Evolutionary conservation across 2,329 filamentous ascomycete genomes (phyloP).

Genomic region (Xylaria sp.): DNA sequence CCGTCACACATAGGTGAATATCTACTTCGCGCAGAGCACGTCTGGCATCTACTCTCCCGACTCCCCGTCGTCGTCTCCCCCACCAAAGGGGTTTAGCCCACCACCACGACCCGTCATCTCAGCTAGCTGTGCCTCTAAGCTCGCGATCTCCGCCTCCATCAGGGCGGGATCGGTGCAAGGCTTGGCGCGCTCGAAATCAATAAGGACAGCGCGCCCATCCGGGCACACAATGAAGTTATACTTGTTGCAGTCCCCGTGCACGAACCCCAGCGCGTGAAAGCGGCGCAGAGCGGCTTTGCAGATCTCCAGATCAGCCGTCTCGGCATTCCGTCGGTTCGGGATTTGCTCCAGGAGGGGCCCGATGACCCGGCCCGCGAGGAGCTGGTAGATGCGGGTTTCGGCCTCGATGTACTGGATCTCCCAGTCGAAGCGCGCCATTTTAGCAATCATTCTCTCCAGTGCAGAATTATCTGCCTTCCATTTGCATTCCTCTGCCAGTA

Average conservation of each 20-base stretch:
- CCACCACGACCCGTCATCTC: constrained; percentile 24
- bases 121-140: constrained; percentile 16
- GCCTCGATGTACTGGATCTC: constrained; percentile 45
- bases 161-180: constrained; percentile 4
- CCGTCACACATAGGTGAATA: too few relatives aligned
- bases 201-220: constrained; percentile 2
- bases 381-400: constrained; percentile 46
- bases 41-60: too few relatives aligned
- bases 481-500: constrained; percentile 23
- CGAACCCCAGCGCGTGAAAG: constrained; percentile 18
- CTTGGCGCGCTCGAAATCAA: constrained; percentile 19
- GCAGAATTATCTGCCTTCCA: not conserved
- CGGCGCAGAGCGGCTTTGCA: constrained; percentile 21
- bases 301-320: constrained; percentile 15
- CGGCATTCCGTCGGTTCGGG: constrained; percentile 18
- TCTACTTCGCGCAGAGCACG: too few relatives aligned
- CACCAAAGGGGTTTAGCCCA: constrained; percentile 9
- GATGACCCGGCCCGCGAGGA: constrained; percentile 46
- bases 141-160: constrained; percentile 21
- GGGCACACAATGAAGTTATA: constrained; percentile 20
- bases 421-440: constrained; percentile 45
- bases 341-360: constrained; percentile 46
- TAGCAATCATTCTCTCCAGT: not conserved
- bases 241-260: constrained; percentile 19
- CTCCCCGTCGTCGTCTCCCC: constrained; percentile 9